These are phyloP conservation scores for Zygoascus biomembranicola DNA, from an alignment of 805 yeast species.

Conservation along the genomic window DNA sequence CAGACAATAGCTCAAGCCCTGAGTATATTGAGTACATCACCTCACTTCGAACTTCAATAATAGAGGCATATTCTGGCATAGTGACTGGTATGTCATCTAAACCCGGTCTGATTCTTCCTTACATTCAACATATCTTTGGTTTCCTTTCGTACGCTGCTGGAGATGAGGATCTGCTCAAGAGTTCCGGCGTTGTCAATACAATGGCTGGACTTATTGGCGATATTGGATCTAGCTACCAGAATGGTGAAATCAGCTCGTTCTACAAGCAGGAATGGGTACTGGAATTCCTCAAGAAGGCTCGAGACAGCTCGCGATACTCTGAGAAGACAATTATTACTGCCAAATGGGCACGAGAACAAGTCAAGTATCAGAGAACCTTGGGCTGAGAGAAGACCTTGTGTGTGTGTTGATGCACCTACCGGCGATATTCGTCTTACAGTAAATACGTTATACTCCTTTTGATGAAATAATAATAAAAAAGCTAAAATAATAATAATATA, in stretches of 20 bases:
- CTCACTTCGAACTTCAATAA: slow-evolving; percentile 73
- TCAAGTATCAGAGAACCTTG: slow-evolving; percentile 34
- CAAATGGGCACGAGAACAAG: slow-evolving; percentile 93
- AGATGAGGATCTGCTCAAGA: slow-evolving; percentile 51
- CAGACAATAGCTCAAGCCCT: slow-evolving; percentile 42
- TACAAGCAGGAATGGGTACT: slow-evolving; percentile 74
- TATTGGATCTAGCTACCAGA: slow-evolving; percentile 76
- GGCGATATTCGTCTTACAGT: not conserved
- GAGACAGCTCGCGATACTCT: slow-evolving; percentile 39
- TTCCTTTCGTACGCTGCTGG: slow-evolving; percentile 53
- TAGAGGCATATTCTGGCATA: slow-evolving; percentile 93
- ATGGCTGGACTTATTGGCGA: slow-evolving; percentile 92
- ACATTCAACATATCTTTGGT: slow-evolving; percentile 59
- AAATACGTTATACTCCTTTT: not conserved
- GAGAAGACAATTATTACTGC: slow-evolving; percentile 80
- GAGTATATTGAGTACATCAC: slow-evolving; percentile 73
- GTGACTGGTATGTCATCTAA: slow-evolving; percentile 76
- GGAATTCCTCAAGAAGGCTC: slow-evolving; percentile 64
- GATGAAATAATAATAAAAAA: not conserved
- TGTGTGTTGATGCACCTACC: not conserved
- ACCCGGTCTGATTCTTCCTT: slow-evolving; percentile 59
- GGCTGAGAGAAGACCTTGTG: not conserved
- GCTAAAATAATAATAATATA: not conserved
- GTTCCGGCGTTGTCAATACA: slow-evolving; percentile 69
- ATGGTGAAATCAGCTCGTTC: slow-evolving; percentile 60